Base-by-base conservation (phyloP, 1,284 basidiomycete genomes). In the Pascua sp. region DNA sequence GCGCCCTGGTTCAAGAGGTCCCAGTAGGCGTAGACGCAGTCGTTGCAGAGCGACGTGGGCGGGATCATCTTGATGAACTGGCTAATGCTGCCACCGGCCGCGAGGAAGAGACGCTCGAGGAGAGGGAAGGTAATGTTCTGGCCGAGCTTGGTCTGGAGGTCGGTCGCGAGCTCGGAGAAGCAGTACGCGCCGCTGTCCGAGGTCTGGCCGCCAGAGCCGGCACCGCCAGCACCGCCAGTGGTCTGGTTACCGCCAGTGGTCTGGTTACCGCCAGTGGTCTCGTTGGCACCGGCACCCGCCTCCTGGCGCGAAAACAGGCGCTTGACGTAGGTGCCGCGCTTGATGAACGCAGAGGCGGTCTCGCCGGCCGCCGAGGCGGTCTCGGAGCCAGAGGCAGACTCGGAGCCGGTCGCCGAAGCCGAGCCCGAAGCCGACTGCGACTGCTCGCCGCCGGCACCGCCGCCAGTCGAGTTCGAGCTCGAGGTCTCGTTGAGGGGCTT, bases 11-110 rank as follows among this genome's bases (percentile, higher is more conserved):
- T 59, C 46, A 76, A 63, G 39, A 78, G 59, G 47, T 71, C 66
- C 51, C 71, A 55, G 12, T 67, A 70, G 38, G 63, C 74, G 58
- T 69, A 70, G 57, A 76, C 63, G 60, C 76, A 78, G 57, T 77
- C 73, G 51, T 61, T 62, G 69, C 76, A 42, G 40, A 42, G 40
- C 12, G 40, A 11, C n/a, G 40, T 42, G 40, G 40, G 11, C 40
- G 40, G 40, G 40, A 42, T 42, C 24, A 32, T 32, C 40, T 42
- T 42, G 40, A 11, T 42, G 8, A 42, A 42, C 40, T 42, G 40
- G 40, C 12, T 12, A 11, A n/a, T 8, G 40, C n/a, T 42, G 40
- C 40, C 40, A 4, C 12, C n/a, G 12, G n/a, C 12, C 40, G 40
- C 40, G 40, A 11, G 4, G 8, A 42, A 42, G 40, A 42, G 40